A percentile compares a stretch with the other conserved stretches of the same genome.
Evolutionary conservation across 2,329 filamentous ascomycete species (phyloP).

Genomic region (Exophiala oligosperma): DNA sequence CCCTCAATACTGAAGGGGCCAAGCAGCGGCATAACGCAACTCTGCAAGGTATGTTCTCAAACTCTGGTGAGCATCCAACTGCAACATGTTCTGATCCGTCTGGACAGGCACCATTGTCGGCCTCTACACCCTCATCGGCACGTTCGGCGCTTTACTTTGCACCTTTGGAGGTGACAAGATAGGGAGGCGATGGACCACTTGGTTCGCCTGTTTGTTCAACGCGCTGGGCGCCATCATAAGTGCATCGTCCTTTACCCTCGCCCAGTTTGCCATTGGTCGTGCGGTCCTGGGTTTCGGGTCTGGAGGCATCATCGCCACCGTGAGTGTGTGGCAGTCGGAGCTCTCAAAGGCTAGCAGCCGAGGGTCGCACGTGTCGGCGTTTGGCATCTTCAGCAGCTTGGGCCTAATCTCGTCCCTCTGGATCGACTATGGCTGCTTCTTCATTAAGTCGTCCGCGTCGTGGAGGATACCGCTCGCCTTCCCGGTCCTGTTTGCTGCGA

Average conservation of each 20-base stretch:
- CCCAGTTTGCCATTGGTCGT: neutral
- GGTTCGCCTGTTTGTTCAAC: neutral
- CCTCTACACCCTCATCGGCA: constrained; percentile 48
- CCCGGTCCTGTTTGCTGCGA: neutral
- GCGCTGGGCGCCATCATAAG: neutral
- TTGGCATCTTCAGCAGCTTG: constrained; percentile 1
- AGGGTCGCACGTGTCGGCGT: neutral
- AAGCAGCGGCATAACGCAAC: too few species aligned
- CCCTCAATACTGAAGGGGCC: too few species aligned
- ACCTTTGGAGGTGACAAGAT: constrained; percentile 47
- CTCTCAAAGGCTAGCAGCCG: neutral
- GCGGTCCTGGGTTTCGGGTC: neutral
- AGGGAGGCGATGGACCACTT: constrained; percentile 44
- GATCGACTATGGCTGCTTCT: neutral
- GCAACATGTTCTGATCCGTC: neutral
- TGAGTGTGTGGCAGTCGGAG: neutral
- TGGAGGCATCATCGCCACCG: neutral
- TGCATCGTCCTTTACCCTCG: neutral
- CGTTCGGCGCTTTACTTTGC: constrained; percentile 48
- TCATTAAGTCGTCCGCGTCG: neutral
- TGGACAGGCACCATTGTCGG: constrained; percentile 37
- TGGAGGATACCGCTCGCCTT: neutral
- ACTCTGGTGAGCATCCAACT: too few species aligned
- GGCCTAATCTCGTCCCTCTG: constrained; percentile 11
- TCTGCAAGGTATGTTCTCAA: too few species aligned